Base-by-base conservation (phyloP, 352 stramenopile species). In the Phytophthora niederhauseri region DNA sequence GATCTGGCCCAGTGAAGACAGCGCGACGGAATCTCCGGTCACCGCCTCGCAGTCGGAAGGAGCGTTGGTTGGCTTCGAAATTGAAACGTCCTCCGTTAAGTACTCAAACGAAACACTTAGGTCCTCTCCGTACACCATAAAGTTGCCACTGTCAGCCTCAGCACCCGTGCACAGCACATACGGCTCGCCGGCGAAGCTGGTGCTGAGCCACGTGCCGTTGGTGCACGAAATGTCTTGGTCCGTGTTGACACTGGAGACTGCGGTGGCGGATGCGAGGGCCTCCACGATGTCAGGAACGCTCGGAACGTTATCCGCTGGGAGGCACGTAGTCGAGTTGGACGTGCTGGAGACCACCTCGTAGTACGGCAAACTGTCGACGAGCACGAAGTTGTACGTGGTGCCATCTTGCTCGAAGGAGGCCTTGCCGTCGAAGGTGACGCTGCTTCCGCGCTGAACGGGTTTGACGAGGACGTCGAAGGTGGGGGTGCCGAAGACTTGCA, bases 391-490 rank as follows among this genome's bases (percentile, higher is more conserved):
- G 57, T 86, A 66, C 8, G 64, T 80, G 14, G 57, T 52, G 1
- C 63, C 68, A 17, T 73, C 76, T 9, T 84, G 68, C 45, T 73
- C 58, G 50, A 82, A 73, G 0, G 56, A 72, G 17, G 60, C 66
- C 20, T 77, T 70, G 55, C 70, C 81, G 46, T 89, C 74, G 53
- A 89, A 89, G 0, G 58, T 66, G 34, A 64, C 63, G 49, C 62
- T 70, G 57, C 28, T 51, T 14, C 56, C 57, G 11, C 22, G 66
- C 9, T 71, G 50, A 6, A 78, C 63, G 9, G 72, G 76, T 41
- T 75, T 81, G 56, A 81, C 72, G 56, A 77, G 72, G 43, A 84
- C 52, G n/a, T 78, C 71, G 22, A 87, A 84, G 55, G 58, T 58
- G 26, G 68, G 61, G 45, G 72, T 55, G 4, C 76, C 72, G 48